Evolutionary conservation across 208 protist species (phyloP), one percentile per base, ranked within the genome.

Genomic region (Giardia duodenalis): DNA sequence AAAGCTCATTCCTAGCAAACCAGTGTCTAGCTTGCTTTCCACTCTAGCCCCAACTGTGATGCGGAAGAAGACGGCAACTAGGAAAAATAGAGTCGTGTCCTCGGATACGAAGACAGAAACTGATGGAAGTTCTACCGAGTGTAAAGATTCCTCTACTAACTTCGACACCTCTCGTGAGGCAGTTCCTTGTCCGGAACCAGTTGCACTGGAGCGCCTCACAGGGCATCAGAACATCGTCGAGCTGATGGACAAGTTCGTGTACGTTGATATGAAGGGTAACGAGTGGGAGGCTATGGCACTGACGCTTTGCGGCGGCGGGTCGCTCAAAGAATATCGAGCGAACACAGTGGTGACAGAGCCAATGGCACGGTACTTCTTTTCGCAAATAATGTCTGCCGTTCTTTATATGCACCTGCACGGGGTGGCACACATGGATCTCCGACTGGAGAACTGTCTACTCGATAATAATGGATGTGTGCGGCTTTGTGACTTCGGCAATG

Each of bases 401-500:
- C 2, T 2, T n/a, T 2, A 67, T 30, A 47, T 91, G 4, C 88
- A 91, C 44, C n/a, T 47, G 2, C 1, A 2, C 39, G 45, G 45
- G 45, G 45, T 91, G n/a, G 88, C 88, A 47, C 88, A 91, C 47
- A 19, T 91, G 4, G 88, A 91, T 48, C 10, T 91, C 1, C n/a
- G 88, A 48, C 4, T 48, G n/a, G 2, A 91, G 44, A 91, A 91
- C 45, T 47, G n/a, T n/a, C 4, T 91, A 48, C n/a, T 91, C 19
- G 88, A 91, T 45, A n/a, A 3, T 4, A 47, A 91, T 48, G 88
- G 88, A 30, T n/a, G 43, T 48, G 44, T 47, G n/a, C 44, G 46
- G 44, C n/a, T 91, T 48, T 91, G 88, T 48, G 88, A 91, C 44
- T 91, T 91, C 47, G 88, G 88, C 47, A 91, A 91, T 47, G n/a